Evolutionary conservation across 768 basidiomycete species (phyloP), one percentile per base, ranked within the genome.

Genomic region (Pleurotus djamor): DNA sequence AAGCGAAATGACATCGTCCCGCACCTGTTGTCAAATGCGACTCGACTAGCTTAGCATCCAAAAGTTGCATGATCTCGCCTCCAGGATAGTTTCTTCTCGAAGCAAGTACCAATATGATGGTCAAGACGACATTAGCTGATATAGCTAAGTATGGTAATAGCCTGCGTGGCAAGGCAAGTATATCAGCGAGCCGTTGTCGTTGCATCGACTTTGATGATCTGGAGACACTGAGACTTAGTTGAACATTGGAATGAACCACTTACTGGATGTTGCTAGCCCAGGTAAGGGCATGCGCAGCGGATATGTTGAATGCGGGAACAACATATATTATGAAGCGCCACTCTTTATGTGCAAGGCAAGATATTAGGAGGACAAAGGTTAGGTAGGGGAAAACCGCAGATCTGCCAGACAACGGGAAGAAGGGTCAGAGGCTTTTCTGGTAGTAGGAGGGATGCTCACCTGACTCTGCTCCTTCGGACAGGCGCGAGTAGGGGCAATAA

Each of bases 311-410:
- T 2, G 85, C 68, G 0, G 96, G 95, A 0, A 98, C 83, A 14
- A 86, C 81, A 67, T 98, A 98, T 6, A 94, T 81, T 59, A 98
- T 78, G 72, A 99, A 99, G 5, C 97, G 83, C 97, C 97, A 99
- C 73, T 99, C 97, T 70, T 99, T 99, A 74, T 99, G 97, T 0
- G 84, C 88, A 1, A 98, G 76, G 34, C 69, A 76, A 68, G 94
- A 95, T 69, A 98, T 83, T 2, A 88, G 64, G 2, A 67, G 70
- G 6, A 93, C 67, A 60, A 89, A 91, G 0, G 67, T 59, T 4
- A 86, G 32, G 2, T 83, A 76, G 0, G 88, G 83, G 8, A 79
- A 51, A 4, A 88, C 71, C 38, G 90, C 74, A 3, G 72, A 67
- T 3, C 82, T 80, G 47, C 85, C 74, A 28, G 21, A 28, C 21